These are phyloP conservation scores for Coelastrella sp. DNA, from an alignment of 139 green algal species.

Conservation along the genomic window DNA sequence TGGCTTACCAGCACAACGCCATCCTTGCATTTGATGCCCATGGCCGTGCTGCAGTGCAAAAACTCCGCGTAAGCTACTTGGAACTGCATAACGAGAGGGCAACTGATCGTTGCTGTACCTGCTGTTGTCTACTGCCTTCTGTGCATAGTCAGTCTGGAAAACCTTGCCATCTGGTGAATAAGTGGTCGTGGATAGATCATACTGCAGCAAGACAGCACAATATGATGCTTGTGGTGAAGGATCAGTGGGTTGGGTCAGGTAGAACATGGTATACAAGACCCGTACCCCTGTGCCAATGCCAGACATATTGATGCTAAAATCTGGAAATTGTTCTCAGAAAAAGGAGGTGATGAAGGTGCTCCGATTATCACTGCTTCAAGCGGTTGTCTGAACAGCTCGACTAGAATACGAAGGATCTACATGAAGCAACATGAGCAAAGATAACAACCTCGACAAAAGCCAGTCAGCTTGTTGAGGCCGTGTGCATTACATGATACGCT, in stretches of 20 bases:
- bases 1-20: slow-evolving; percentile 96
- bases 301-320: slow-evolving; percentile 77
- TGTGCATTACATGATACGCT: too few relatives aligned
- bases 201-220: slow-evolving; percentile 69
- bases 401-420: too few relatives aligned
- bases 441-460: too few relatives aligned
- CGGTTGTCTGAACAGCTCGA: too few relatives aligned
- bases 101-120: slow-evolving; percentile 70
- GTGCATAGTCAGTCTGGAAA: slow-evolving; percentile 99
- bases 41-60: slow-evolving; percentile 84
- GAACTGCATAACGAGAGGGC: slow-evolving; percentile 27
- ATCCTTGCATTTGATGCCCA: slow-evolving; percentile 96
- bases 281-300: slow-evolving; percentile 88
- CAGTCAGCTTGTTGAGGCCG: too few relatives aligned
- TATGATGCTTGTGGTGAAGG: neutral
- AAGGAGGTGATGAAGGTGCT: too few relatives aligned
- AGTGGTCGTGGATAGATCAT: slow-evolving; percentile 96
- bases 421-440: too few relatives aligned
- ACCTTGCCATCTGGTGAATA: slow-evolving; percentile 97
- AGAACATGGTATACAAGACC: neutral
- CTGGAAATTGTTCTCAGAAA: too few relatives aligned
- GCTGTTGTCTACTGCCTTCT: slow-evolving; percentile 98
- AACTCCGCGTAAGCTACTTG: neutral
- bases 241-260: neutral
- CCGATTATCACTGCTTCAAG: too few relatives aligned